These are phyloP conservation scores for Boechera divaricarpa DNA, from an alignment of 345 rosid genomes.

Conservation along the genomic window DNA sequence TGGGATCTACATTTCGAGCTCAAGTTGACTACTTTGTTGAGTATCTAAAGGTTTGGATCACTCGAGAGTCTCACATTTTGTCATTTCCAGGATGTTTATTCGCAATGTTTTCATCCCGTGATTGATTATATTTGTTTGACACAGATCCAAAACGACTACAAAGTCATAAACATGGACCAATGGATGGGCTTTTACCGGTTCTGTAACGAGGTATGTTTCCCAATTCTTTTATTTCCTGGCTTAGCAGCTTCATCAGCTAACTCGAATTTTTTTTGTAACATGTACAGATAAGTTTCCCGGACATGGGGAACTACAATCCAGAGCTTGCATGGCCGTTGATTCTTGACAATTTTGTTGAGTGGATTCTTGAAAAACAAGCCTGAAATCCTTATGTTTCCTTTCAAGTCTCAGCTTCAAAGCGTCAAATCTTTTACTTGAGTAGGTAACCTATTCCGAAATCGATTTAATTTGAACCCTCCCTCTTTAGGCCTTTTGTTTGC, in stretches of 20 bases:
- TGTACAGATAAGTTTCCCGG: constrained; percentile 92
- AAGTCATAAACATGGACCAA: constrained; percentile 94
- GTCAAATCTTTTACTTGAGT: constrained; percentile 41
- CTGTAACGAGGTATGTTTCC: constrained; percentile 80
- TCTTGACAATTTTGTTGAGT: constrained; percentile 98
- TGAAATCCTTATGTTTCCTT: constrained; percentile 45
- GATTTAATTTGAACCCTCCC: background rate
- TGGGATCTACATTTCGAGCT: constrained; percentile 72
- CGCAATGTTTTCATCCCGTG: background rate
- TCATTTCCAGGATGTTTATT: background rate
- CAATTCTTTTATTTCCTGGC: background rate
- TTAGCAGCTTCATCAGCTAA: constrained; percentile 12
- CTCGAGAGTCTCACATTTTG: background rate
- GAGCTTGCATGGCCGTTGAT: constrained; percentile 97
- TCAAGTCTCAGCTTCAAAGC: constrained; percentile 57
- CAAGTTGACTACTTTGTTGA: constrained; percentile 78
- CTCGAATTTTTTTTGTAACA: constrained; percentile 18
- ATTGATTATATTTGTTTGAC: constrained; percentile 11
- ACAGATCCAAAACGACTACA: constrained; percentile 88
- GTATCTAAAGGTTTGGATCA: constrained; percentile 41
- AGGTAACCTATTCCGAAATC: constrained; percentile 24
- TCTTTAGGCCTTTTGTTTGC: background rate
- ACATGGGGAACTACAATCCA: constrained; percentile 73
- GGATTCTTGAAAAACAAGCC: constrained; percentile 81
- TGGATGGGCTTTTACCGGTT: constrained; percentile 91